Evolutionary conservation across 2,329 filamentous ascomycete species (phyloP), one percentile per base, ranked within the genome.

Genomic region (Davidsoniella neocaledoniae): DNA sequence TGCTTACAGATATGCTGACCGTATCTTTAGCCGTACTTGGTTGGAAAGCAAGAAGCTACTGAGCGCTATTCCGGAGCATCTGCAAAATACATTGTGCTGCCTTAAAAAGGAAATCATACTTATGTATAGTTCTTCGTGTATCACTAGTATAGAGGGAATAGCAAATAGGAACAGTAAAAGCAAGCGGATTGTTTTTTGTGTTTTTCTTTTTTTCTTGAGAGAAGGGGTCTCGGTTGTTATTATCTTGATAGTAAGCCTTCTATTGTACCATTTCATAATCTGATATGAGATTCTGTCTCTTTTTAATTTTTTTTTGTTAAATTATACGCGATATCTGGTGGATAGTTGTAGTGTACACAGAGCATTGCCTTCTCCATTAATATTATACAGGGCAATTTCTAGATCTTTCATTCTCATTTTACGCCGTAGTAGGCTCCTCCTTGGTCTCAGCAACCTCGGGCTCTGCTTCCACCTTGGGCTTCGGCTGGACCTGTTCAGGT

Each of bases 41-140:
- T 67, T 98, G 57, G 73, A 79, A 63, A 77, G 80, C 60, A 98
- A 96, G 78, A 83, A 83, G 52, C 68, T 98, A 56, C 64, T 91
- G 43, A 76, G 69, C 25, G 81, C 87, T 41, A 81, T 98, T 62
- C 91, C 91, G 5, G 75, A 85, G 68, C 80, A 85, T 61, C 65
- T 96, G 62, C 77, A 84, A 63, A 94, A 87, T 96, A 98, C 66
- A 93, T 95, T 65, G 88, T 96, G 54, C 68, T 96, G 64, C 83
- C 85, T 56, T 94, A 68, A 39, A n/a, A n/a, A 21, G 21, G 21
- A 23, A 5, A 37, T 43, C 5, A 23, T 23, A 23, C 19, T 2
- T 19, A 19, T 19, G 19, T 5, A 42, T 25, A 25, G 1, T n/a
- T 5, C 21, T 23, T 23, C 21, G 21, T 23, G 21, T 23, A 23